Evolutionary conservation across 495 filamentous ascomycete genomes (phyloP).

Genomic region (Aspergillus asperescens): DNA sequence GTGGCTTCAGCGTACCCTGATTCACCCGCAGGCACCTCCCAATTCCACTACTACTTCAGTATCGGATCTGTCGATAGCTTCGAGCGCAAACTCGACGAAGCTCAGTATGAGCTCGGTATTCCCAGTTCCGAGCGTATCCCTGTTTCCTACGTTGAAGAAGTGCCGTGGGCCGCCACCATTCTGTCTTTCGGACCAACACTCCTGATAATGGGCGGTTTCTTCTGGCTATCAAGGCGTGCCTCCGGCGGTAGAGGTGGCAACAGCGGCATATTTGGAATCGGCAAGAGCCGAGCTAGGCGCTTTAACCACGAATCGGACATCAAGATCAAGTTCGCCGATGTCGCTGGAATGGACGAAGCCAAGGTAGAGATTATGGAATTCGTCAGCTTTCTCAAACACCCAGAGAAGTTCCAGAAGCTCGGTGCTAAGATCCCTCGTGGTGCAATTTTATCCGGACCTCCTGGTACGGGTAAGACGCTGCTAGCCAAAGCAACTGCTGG

Average conservation of each 20-base stretch:
- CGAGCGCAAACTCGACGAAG: constrained; percentile 78
- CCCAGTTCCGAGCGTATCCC: constrained; percentile 82
- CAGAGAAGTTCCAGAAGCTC: constrained; percentile 82
- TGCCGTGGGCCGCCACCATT: constrained; percentile 57
- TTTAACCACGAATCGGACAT: constrained; percentile 96
- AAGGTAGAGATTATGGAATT: constrained; percentile 99
- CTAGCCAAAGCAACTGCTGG: constrained; percentile 96
- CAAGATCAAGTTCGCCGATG: constrained; percentile 94
- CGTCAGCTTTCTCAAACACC: constrained; percentile 89
- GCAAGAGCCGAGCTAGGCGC: constrained; percentile 88
- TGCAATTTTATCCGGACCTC: constrained; percentile 91
- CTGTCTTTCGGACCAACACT: constrained; percentile 82
- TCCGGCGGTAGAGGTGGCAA: constrained; percentile 59
- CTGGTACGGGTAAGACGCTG: constrained; percentile 96
- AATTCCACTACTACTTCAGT: constrained; percentile 86
- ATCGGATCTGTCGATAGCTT: constrained; percentile 94
- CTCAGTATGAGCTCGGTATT: constrained; percentile 80
- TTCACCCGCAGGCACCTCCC: constrained; percentile 60
- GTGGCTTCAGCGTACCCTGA: constrained; percentile 74
- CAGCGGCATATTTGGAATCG: constrained; percentile 87
- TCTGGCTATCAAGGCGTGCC: constrained; percentile 65
- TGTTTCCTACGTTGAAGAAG: constrained; percentile 76
- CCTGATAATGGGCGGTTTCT: constrained; percentile 72
- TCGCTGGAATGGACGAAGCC: constrained; percentile 97
- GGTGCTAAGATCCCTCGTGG: constrained; percentile 97